Percentiles rank a stretch among this genome's conserved stretches.
Conservation (phyloP, 23 red algal genomes). For the Cyanidium caldarium region DNA sequence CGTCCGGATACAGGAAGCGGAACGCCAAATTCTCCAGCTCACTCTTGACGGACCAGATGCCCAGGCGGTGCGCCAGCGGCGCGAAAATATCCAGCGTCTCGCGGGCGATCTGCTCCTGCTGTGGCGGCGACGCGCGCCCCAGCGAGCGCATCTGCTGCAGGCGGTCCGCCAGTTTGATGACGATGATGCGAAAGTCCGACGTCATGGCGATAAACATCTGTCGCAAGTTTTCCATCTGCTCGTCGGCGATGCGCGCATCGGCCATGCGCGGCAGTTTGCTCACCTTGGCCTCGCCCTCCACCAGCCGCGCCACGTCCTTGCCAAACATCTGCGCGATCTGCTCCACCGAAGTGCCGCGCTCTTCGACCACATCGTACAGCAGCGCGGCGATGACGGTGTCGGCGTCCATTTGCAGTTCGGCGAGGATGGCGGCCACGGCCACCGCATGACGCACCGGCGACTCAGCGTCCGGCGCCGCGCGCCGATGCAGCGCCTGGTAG, state of each 20-base stretch:
- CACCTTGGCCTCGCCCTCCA: slow-evolving; percentile 94
- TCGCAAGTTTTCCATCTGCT: slow-evolving; percentile 71
- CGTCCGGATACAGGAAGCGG: slow-evolving; percentile 56
- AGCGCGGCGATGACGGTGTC: slow-evolving; percentile 80
- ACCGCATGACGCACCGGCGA: slow-evolving; percentile 69
- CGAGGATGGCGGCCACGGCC: slow-evolving; percentile 71
- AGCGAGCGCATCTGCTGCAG: slow-evolving; percentile 93
- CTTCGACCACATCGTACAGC: slow-evolving; percentile 84
- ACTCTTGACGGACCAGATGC: slow-evolving; percentile 57
- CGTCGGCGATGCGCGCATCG: slow-evolving; percentile 20
- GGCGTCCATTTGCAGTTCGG: slow-evolving; percentile 78
- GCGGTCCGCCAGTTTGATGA: slow-evolving; percentile 92
- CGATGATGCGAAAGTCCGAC: slow-evolving; percentile 87
- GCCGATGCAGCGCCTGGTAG: background rate
- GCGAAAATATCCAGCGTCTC: slow-evolving; percentile 98
- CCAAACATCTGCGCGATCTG: slow-evolving; percentile 60
- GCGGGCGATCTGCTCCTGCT: slow-evolving; percentile 72
- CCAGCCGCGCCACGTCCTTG: slow-evolving; percentile 57
- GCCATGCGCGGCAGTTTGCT: slow-evolving; percentile 50
- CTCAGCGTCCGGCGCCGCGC: background rate
- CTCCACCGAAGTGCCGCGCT: slow-evolving; percentile 39
- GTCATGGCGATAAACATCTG: slow-evolving; percentile 97
- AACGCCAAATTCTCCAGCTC: slow-evolving; percentile 87
- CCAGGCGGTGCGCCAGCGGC: slow-evolving; percentile 82
- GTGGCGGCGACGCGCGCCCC: slow-evolving; percentile 27